Conservation (phyloP, 306 rosid species). For the Erythrophleum fordii region DNA sequence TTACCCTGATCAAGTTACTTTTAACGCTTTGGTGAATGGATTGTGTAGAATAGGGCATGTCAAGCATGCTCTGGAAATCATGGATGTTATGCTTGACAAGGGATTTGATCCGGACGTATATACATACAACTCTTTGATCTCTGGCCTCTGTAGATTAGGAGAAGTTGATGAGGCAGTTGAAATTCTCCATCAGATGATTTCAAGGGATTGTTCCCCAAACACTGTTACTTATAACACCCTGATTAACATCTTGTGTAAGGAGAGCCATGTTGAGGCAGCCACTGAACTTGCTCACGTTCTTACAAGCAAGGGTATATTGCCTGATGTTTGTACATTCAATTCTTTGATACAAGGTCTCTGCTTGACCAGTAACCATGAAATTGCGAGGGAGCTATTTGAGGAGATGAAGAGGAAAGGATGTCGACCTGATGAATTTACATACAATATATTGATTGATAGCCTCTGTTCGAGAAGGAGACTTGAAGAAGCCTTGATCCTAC, state of each 20-base stretch:
- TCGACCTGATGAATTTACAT: slow-evolving; percentile 83
- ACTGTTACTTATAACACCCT: slow-evolving; percentile 79
- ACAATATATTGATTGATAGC: slow-evolving; percentile 74
- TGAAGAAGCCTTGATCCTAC: slow-evolving; percentile 63
- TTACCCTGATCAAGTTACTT: slow-evolving; percentile 71
- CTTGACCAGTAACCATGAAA: slow-evolving; percentile 55
- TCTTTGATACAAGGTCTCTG: slow-evolving; percentile 86
- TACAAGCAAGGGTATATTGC: slow-evolving; percentile 70
- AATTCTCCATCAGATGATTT: slow-evolving; percentile 72
- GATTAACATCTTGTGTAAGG: slow-evolving; percentile 75
- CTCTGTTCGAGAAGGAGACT: slow-evolving; percentile 65
- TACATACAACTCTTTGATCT: slow-evolving; percentile 77
- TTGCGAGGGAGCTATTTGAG: slow-evolving; percentile 77
- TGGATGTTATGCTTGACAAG: slow-evolving; percentile 81
- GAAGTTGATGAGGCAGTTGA: slow-evolving; percentile 78
- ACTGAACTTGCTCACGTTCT: slow-evolving; percentile 67
- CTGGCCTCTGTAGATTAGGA: slow-evolving; percentile 76
- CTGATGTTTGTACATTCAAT: slow-evolving; percentile 90
- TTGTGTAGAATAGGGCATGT: slow-evolving; percentile 69
- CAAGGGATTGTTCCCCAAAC: slow-evolving; percentile 72
- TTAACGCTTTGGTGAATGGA: slow-evolving; percentile 80
- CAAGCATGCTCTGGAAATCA: slow-evolving; percentile 71
- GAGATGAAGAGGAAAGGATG: slow-evolving; percentile 85
- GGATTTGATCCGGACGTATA: slow-evolving; percentile 81
- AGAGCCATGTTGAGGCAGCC: slow-evolving; percentile 78